These are phyloP conservation scores for Fusarium nisikadoi DNA, from an alignment of 2,329 filamentous ascomycete species.

Conservation along the genomic window DNA sequence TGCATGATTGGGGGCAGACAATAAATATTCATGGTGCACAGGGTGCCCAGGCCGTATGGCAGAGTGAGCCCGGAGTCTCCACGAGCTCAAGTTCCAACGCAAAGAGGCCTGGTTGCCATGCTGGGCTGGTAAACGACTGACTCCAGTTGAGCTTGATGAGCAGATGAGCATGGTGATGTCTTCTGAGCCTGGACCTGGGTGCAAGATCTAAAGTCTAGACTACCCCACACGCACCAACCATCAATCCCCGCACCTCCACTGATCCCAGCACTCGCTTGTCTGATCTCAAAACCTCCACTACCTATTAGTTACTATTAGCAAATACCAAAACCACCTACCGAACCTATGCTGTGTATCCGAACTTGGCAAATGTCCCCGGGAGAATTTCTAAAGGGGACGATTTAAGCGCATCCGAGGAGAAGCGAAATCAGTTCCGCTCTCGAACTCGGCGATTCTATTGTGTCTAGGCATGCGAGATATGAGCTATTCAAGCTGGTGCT, in stretches of 20 bases:
- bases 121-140: conserved; percentile 10
- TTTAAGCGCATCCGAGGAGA: not conserved
- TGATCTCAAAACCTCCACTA: conserved; percentile 11
- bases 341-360: not conserved
- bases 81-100: conserved; percentile 35
- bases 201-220: conserved; percentile 35
- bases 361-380: conserved; percentile 3
- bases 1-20: not conserved
- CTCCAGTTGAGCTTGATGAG: not conserved
- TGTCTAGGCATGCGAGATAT: conserved; percentile 1
- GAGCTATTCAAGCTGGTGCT: conserved; percentile 4
- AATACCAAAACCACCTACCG: conserved; percentile 1
- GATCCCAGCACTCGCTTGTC: conserved; percentile 28
- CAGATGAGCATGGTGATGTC: not conserved
- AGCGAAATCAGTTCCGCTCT: not conserved
- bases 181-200: conserved; percentile 16
- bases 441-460: not conserved
- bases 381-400: not conserved
- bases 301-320: conserved; percentile 6
- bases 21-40: not conserved
- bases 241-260: conserved; percentile 44
- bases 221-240: conserved; percentile 43
- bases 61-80: not conserved
- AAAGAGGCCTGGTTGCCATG: conserved; percentile 13
- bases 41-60: not conserved